phyloP scores from a whole-genome alignment of 108 stramenopile species.

The Cylindrotheca closterium region DNA sequence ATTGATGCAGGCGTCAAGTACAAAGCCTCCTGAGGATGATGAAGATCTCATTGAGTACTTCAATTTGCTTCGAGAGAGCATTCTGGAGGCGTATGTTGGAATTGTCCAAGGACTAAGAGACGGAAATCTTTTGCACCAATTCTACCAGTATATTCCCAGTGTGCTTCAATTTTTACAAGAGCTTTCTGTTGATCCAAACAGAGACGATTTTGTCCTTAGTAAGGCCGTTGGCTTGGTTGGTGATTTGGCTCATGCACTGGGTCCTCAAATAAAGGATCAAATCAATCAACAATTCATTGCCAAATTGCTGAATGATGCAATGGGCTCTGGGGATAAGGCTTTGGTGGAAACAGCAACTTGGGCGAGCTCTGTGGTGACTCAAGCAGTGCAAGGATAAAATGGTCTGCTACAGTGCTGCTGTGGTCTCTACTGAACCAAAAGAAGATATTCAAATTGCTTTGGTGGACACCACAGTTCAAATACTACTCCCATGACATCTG shows the following conservation, averaged over 20 bases:
- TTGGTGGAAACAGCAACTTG: constrained; percentile 59
- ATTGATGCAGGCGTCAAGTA: constrained; percentile 88
- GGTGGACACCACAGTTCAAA: no score
- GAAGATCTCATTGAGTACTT: constrained; percentile 96
- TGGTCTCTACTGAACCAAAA: no score
- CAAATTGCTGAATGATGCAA: constrained; percentile 59
- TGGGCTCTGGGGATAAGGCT: constrained; percentile 48
- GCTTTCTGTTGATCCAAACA: constrained; percentile 60
- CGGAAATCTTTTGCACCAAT: constrained; percentile 56
- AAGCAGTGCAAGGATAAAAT: constrained; percentile 18
- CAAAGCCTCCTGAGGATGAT: constrained; percentile 83
- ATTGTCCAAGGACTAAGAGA: constrained; percentile 90
- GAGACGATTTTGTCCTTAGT: constrained; percentile 73
- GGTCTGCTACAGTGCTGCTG: no score
- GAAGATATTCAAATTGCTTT: no score
- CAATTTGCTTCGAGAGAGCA: constrained; percentile 83
- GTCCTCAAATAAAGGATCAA: constrained; percentile 54
- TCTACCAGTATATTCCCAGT: constrained; percentile 58
- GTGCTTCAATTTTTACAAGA: constrained; percentile 67
- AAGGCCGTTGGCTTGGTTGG: constrained; percentile 83
- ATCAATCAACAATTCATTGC: constrained; percentile 61
- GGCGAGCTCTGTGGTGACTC: constrained; percentile 41
- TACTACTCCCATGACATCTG: no score
- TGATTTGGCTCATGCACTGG: constrained; percentile 71
- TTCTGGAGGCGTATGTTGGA: constrained; percentile 96